phyloP scores from a whole-genome alignment of 2,329 filamentous ascomycete species.

The Aspergillus sp. region DNA sequence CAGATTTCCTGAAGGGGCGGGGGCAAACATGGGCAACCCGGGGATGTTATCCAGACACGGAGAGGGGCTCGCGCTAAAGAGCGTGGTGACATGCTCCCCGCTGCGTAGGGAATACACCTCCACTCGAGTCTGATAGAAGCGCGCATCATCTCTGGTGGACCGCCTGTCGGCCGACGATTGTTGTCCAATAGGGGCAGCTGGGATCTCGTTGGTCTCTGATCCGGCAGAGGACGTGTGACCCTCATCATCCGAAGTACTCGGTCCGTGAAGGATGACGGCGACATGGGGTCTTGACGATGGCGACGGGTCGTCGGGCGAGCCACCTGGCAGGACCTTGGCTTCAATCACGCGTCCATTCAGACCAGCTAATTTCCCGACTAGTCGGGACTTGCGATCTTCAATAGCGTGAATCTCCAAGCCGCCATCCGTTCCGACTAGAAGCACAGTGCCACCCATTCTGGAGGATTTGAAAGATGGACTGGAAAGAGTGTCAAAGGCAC shows the following conservation, averaged over 20 bases:
- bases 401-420: slow-evolving; percentile 74
- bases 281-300: slow-evolving; percentile 68
- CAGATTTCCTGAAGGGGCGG: slow-evolving; percentile 69
- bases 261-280: slow-evolving; percentile 77
- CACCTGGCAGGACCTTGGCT: slow-evolving; percentile 79
- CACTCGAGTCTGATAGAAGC: slow-evolving; percentile 76
- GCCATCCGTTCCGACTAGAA: slow-evolving; percentile 77
- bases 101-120: slow-evolving; percentile 83
- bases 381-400: slow-evolving; percentile 68
- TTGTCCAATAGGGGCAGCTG: slow-evolving; percentile 26
- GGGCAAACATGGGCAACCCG: slow-evolving; percentile 66
- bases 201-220: slow-evolving; percentile 36
- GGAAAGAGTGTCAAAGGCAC: slow-evolving; percentile 72
- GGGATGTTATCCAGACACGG: slow-evolving; percentile 55
- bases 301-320: slow-evolving; percentile 51
- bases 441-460: slow-evolving; percentile 57
- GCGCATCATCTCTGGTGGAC: slow-evolving; percentile 26
- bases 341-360: slow-evolving; percentile 76
- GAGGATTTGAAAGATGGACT: slow-evolving; percentile 44
- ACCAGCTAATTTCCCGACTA: slow-evolving; percentile 69
- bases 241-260: slow-evolving; percentile 52
- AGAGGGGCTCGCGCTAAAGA: slow-evolving; percentile 69
- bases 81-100: slow-evolving; percentile 67
- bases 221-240: slow-evolving; percentile 30
- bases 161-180: slow-evolving; percentile 22